Base-by-base conservation (phyloP, 179 eudicot genomes). In the Patellifolia procumbens region DNA sequence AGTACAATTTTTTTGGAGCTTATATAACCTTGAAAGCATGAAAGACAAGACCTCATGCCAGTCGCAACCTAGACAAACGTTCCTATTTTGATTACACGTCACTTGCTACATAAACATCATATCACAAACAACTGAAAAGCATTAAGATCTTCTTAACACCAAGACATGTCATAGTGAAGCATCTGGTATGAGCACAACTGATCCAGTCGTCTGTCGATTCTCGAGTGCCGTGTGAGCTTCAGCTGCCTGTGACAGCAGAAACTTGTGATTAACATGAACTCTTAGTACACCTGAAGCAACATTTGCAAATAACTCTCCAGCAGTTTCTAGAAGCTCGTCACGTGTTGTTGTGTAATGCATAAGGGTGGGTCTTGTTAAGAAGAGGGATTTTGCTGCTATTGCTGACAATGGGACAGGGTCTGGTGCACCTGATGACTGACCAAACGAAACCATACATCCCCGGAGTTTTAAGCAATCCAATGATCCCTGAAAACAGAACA, bases 151-250 rank as follows among this genome's bases (percentile, higher is more conserved):
- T 68, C 59, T 22, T 19, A n/a, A 20, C 16, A 15, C 24, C n/a
- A 22, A 35, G 9, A 64, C 34, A 42, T 29, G 49, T 79, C 74
- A 74, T 42, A 63, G 73, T 62, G 72, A 73, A 34, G 70, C 84
- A 58, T 90, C 97, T n/a, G 98, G 97, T 79, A 93, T 90, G 76
- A 93, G 88, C 87, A 93, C 94, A 67, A 90, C 75, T 10, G 97
- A 93, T 35, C 98, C 98, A 19, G 90, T 87, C 10, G 97, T 92
- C 78, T 80, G 89, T 5, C 92, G 84, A 60, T 79, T 84, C 84
- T 90, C 97, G 62, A 93, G 90, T 69, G 92, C 97, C 8, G 87
- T 79, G 56, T 93, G 98, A 1, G 98, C 98, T 77, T 86, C 88
- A 7, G 92, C 93, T 5, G 95, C 95, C 77, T 93, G 84, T 51